Conservation (phyloP, 192 early-diverging fungal genomes). For the Allomyces arbusculus region DNA sequence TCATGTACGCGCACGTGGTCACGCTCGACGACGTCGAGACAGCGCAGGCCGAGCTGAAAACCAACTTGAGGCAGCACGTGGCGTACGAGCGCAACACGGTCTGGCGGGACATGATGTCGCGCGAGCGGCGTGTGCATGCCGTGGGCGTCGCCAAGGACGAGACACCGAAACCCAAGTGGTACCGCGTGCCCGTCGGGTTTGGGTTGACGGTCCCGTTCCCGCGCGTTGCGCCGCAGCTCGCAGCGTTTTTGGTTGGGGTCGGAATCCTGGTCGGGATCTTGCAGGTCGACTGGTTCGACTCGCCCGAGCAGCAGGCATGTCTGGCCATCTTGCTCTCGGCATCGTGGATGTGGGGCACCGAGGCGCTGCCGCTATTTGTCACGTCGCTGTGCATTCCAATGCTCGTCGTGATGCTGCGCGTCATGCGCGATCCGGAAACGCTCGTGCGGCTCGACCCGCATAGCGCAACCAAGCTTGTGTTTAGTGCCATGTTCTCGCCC, state of each 20-base stretch:
- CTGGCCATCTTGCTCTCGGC: conserved; percentile 82
- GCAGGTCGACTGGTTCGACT: conserved; percentile 24
- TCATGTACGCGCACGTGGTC: conserved; percentile 42
- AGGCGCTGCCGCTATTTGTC: conserved; percentile 49
- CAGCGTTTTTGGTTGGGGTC: not conserved
- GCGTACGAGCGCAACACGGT: conserved; percentile 94
- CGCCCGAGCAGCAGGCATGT: conserved; percentile 64
- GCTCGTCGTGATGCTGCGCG: conserved; percentile 36
- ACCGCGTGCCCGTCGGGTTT: not conserved
- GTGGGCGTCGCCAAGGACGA: not conserved
- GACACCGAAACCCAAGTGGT: not conserved
- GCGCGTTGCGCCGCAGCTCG: not conserved
- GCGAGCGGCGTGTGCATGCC: conserved; percentile 42
- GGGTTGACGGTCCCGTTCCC: not conserved
- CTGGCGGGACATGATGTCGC: conserved; percentile 91
- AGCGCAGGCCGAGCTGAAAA: conserved; percentile 53
- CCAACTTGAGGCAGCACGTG: conserved; percentile 68
- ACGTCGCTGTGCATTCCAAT: conserved; percentile 48
- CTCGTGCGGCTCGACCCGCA: conserved; percentile 1
- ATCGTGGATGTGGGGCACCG: conserved; percentile 74
- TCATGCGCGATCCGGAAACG: conserved; percentile 23
- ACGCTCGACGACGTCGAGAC: conserved; percentile 35
- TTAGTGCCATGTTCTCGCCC: conserved; percentile 50
- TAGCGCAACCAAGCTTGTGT: conserved; percentile 37
- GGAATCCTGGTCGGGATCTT: conserved; percentile 18